Conservation (phyloP, 192 early-diverging fungal genomes). For the Coemansia sp. region DNA sequence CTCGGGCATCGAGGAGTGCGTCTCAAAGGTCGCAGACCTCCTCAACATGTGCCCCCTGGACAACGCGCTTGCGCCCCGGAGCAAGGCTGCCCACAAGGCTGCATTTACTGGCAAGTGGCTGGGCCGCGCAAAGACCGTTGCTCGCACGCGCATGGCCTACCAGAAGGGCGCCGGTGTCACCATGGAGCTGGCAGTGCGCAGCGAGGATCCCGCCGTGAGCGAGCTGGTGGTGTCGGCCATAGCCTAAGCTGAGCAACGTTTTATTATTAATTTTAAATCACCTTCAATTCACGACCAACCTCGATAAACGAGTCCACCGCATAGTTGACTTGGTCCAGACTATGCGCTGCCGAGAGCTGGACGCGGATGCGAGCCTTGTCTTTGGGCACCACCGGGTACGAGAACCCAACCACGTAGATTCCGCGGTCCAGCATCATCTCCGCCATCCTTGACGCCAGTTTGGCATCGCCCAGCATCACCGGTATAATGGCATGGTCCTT, state of each 20-base stretch:
- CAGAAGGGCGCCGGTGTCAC: conserved; percentile 81
- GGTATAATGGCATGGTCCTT: conserved; percentile 59
- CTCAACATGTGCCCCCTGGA: conserved; percentile 88
- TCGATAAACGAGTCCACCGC: conserved; percentile 57
- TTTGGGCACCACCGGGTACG: conserved; percentile 60
- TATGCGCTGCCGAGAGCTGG: conserved; percentile 57
- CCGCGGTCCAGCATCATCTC: conserved; percentile 55
- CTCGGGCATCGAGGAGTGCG: conserved; percentile 45
- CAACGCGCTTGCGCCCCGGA: conserved; percentile 65
- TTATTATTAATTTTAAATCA: conserved; percentile 23
- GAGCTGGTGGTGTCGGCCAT: conserved; percentile 79
- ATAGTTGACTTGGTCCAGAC: conserved; percentile 50
- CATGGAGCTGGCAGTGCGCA: conserved; percentile 85
- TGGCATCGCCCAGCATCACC: conserved; percentile 60
- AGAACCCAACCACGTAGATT: conserved; percentile 61
- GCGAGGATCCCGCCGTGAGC: conserved; percentile 62
- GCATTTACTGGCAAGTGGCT: conserved; percentile 84
- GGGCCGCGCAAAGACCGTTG: conserved; percentile 71
- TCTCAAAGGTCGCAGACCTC: conserved; percentile 62
- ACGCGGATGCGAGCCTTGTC: conserved; percentile 59
- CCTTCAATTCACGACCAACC: conserved; percentile 45
- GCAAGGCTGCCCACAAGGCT: conserved; percentile 78
- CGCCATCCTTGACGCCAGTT: conserved; percentile 52
- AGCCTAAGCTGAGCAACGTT: conserved; percentile 45
- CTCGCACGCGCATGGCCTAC: conserved; percentile 86